phyloP scores from a whole-genome alignment of 1,139 yeast species.

The Yamadazyma epiphylla region DNA sequence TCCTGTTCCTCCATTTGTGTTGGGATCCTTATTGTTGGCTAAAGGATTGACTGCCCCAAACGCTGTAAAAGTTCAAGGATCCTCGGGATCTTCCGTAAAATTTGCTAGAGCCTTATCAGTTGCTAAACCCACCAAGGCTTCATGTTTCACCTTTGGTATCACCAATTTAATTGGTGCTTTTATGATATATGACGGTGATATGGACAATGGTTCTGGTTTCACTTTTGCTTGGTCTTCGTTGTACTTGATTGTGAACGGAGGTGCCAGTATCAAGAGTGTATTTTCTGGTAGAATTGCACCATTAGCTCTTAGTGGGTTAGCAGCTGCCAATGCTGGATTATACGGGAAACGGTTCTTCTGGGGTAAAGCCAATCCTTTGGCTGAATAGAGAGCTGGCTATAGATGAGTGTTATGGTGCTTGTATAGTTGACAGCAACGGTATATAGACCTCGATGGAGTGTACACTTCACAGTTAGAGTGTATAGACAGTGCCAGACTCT shows the following conservation, averaged over 20 bases:
- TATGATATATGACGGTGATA: conserved; percentile 78
- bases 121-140: conserved; percentile 32
- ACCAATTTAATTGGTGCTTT: conserved; percentile 77
- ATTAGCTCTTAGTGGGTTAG: conserved; percentile 52
- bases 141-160: conserved; percentile 55
- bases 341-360: conserved; percentile 71
- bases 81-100: conserved; percentile 27
- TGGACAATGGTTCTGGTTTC: conserved; percentile 84
- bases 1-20: conserved; percentile 52
- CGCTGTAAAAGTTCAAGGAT: conserved; percentile 20
- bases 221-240: conserved; percentile 82
- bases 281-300: conserved; percentile 52
- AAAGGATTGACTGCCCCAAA: conserved; percentile 36
- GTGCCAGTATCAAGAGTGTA: conserved; percentile 45
- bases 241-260: conserved; percentile 73
- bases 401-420: no score
- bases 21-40: conserved; percentile 36
- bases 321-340: conserved; percentile 57
- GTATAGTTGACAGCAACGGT: no score
- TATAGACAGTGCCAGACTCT: no score
- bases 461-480: no score
- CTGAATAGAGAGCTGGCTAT: no score
- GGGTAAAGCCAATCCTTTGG: conserved; percentile 11
- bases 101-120: conserved; percentile 24
- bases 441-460: no score